Evolutionary conservation across 768 basidiomycete species (phyloP), one percentile per base, ranked within the genome.

Genomic region (Amanita rubescens): DNA sequence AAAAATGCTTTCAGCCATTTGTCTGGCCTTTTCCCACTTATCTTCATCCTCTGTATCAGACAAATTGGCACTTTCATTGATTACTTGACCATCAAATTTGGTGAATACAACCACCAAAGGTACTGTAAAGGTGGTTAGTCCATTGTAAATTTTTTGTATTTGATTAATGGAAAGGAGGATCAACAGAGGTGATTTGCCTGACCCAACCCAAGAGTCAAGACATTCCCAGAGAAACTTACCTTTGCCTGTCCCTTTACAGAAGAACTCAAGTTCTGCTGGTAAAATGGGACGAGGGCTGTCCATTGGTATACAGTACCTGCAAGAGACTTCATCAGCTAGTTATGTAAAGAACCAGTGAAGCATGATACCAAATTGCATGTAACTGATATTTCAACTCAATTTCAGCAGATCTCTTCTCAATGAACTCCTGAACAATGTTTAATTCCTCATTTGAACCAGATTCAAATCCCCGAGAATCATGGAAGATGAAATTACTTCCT

Each of bases 391-490:
- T 41, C 0, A 66, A 46, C 7, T 55, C 47, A 2, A n/a, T 55
- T 1, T 46, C 39, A 3, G 57, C 58, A 0, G 69, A 57, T 7
- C 64, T 53, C 22, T 62, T 20, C 14, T 51, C 17, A 10, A 75
- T 62, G 56, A 75, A 75, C 2, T 45, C 38, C 42, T 55, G 58
- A 17, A 74, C 64, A 7, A 46, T 61, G 1, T 62, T 50, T 1
- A 72, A 51, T 53, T 74, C 67, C 2, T 58, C 55, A 2, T 22
- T 57, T 3, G 57, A 58, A 4, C 73, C 73, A 15, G 69, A 53
- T 57, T 74, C 71, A 46, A 75, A 71, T 5, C 72, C 73, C 41
- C 63, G 53, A 27, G 73, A 75, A 51, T 75, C 73, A 37, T 75
- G 74, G 55, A 75, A 74, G 22, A 73, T 62, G 55, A 71, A 74